phyloP scores from a whole-genome alignment of 257 asterid species.

The Nicotiana undulata region DNA sequence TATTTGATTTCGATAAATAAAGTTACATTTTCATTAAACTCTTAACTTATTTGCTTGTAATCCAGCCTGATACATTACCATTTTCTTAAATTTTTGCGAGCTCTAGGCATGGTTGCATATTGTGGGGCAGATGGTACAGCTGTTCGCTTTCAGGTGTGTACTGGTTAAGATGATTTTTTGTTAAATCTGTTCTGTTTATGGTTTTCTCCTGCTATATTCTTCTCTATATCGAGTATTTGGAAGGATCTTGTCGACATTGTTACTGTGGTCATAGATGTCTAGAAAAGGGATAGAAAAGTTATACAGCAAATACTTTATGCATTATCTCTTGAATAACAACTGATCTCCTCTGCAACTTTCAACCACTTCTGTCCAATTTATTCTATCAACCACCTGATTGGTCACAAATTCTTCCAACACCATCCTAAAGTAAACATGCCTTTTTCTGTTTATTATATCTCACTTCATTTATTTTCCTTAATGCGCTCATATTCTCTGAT shows the following conservation, averaged over 20 bases:
- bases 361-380: slow-evolving; percentile 66
- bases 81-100: slow-evolving; percentile 7
- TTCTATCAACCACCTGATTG: slow-evolving; percentile 54
- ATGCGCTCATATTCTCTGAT: slow-evolving; percentile 74
- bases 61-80: neutral
- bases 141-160: slow-evolving; percentile 67
- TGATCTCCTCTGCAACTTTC: slow-evolving; percentile 71
- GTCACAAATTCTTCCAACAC: neutral
- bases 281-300: neutral
- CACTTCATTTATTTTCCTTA: slow-evolving; percentile 31
- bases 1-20: neutral
- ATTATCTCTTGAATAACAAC: slow-evolving; percentile 41
- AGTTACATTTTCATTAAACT: neutral
- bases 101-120: slow-evolving; percentile 73
- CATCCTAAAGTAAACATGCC: neutral
- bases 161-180: neutral
- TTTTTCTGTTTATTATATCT: neutral
- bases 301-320: slow-evolving; percentile 17
- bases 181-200: neutral
- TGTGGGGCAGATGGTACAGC: slow-evolving; percentile 81
- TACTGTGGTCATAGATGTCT: neutral
- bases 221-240: neutral
- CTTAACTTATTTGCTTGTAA: neutral
- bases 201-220: neutral
- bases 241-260: neutral